Evolutionary conservation across 352 stramenopile genomes (phyloP), one percentile per base, ranked within the genome.

Genomic region (Globisporangium middletonii): DNA sequence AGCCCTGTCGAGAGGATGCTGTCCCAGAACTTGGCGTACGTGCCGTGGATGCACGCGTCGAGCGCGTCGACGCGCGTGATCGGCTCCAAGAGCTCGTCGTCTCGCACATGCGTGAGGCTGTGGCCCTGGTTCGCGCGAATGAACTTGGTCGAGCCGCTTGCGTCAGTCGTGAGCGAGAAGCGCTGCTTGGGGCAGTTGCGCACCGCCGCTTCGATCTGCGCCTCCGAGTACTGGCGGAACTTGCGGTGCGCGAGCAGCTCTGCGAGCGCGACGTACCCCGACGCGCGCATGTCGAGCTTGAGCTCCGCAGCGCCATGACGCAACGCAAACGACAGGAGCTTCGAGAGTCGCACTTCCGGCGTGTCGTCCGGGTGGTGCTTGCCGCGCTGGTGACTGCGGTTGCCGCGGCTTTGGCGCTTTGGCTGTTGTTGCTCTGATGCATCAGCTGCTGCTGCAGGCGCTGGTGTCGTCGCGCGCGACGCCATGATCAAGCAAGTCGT

Each of bases 81-180:
- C 1, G 78, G 83, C 16, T 65, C 79, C 45, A 94, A 61, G n/a
- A 93, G 73, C 59, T 88, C 70, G 2, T 84, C 73, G 53, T 94
- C 83, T 33, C 78, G 60, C 4, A 94, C 83, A 33, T 79, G 45
- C 57, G 74, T 53, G 27, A 94, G 57, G 11, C 79, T 83, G 64
- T 94, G 85, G 5, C 85, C 85, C 55, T 94, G 85, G 63, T 92
- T 93, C 9, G 85, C 85, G 51, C 85, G 85, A 55, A 94, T 92
- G 58, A 73, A 90, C 49, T 75, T 72, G 7, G 66, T 41, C 0
- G 43, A 7, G 13, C 71, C 73, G 2, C 50, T 61, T 30, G 68
- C 73, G 55, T 89, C 77, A 0, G 70, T 84, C 13, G 71, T 84
- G 53, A 94, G 65, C 23, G 71, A 67, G 62, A 90, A 94, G 2